phyloP scores from a whole-genome alignment of 2,329 filamentous ascomycete genomes.

The Alternaria hordeiaustralica region DNA sequence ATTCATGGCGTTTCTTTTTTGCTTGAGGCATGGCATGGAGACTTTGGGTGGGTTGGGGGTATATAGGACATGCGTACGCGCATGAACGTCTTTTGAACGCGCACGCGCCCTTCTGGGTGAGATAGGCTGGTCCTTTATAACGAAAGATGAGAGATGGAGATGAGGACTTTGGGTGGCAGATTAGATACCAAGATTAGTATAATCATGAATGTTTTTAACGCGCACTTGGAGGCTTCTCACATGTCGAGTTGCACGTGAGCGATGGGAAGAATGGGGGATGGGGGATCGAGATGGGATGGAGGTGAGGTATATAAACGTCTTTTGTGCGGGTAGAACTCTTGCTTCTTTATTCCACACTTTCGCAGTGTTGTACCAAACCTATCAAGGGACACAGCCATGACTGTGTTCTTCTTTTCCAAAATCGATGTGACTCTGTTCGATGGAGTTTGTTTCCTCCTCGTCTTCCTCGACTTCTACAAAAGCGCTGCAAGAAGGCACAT shows the following conservation, averaged over 20 bases:
- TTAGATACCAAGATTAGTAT: not conserved
- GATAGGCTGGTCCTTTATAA: not conserved
- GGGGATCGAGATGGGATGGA: not conserved
- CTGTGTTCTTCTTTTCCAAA: not conserved
- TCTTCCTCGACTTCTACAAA: not conserved
- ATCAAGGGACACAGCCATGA: accelerated
- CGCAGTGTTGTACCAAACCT: not conserved
- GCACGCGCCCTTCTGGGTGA: not conserved
- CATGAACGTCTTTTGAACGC: not conserved
- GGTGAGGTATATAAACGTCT: not conserved
- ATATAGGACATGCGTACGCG: not conserved
- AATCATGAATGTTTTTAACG: not conserved
- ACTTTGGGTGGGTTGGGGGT: not conserved
- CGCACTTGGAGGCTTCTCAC: not conserved
- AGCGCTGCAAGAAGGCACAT: too few species aligned
- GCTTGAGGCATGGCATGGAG: not conserved
- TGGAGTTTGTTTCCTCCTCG: not conserved
- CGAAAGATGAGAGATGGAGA: not conserved
- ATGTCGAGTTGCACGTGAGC: not conserved
- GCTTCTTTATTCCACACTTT: not conserved
- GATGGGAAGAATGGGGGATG: not conserved
- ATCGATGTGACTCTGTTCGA: too few species aligned
- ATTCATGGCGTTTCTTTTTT: not conserved
- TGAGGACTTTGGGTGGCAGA: not conserved
- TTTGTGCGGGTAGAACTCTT: not conserved